Evolutionary conservation across 352 stramenopile species (phyloP).

Genomic region (Synura sp.): DNA sequence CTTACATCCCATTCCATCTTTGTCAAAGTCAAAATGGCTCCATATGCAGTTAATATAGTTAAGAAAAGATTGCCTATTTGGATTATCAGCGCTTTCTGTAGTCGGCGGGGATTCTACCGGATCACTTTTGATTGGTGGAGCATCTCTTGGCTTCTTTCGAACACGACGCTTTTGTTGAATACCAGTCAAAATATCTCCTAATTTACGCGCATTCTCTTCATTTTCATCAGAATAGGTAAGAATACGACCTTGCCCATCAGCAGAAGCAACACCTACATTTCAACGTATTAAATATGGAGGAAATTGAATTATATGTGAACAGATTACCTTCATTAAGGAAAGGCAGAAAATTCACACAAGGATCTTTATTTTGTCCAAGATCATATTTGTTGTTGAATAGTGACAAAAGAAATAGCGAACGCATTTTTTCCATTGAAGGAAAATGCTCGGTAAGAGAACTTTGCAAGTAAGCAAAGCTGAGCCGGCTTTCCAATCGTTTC

Average conservation of each 20-base stretch:
- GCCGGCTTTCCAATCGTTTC: conserved; percentile 31
- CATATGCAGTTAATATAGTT: conserved; percentile 35
- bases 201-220: conserved; percentile 35
- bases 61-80: conserved; percentile 34
- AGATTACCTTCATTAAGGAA: conserved; percentile 37
- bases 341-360: conserved; percentile 35
- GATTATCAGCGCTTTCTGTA: conserved; percentile 29
- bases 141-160: conserved; percentile 30
- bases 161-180: conserved; percentile 35
- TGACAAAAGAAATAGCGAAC: conserved; percentile 36
- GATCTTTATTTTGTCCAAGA: conserved; percentile 37
- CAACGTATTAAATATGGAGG: conserved; percentile 36
- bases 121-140: conserved; percentile 35
- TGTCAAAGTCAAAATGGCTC: conserved; percentile 35
- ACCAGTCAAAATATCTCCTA: conserved; percentile 36
- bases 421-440: conserved; percentile 36
- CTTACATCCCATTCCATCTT: conserved; percentile 35
- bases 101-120: conserved; percentile 27
- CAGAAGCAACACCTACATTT: conserved; percentile 35
- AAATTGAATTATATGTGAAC: conserved; percentile 38
- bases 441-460: conserved; percentile 35
- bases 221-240: conserved; percentile 37
- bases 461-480: conserved; percentile 35
- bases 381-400: conserved; percentile 38
- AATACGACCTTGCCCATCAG: conserved; percentile 32